phyloP scores from a whole-genome alignment of 1,284 basidiomycete species.

The Heterobasidion annosum region DNA sequence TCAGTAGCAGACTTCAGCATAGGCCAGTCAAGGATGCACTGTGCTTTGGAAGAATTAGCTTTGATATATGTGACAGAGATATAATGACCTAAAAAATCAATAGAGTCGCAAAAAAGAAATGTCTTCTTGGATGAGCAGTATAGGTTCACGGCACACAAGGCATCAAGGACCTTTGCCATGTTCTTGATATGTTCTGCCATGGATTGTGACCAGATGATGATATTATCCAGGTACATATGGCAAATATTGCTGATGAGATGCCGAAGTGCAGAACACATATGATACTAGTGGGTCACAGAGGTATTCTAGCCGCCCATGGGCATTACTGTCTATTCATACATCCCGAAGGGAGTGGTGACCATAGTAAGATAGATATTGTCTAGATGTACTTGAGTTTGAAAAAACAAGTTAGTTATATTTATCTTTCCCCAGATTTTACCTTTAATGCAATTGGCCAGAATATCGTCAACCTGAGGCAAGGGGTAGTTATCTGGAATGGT shows the following conservation, averaged over 20 bases:
- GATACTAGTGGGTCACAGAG: constrained; percentile 25
- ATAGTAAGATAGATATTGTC: constrained; percentile 27
- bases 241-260: constrained; percentile 25
- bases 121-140: constrained; percentile 23
- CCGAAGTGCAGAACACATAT: constrained; percentile 21
- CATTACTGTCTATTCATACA: constrained; percentile 35
- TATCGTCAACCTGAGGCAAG: constrained; percentile 17
- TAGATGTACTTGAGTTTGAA: constrained; percentile 26
- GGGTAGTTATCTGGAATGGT: constrained; percentile 25
- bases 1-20: constrained; percentile 16
- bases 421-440: constrained; percentile 23
- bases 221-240: constrained; percentile 35
- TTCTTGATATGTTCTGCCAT: constrained; percentile 25
- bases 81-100: constrained; percentile 27
- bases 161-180: constrained; percentile 18
- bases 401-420: constrained; percentile 34
- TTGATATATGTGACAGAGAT: constrained; percentile 22
- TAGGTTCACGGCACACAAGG: constrained; percentile 10
- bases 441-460: constrained; percentile 19
- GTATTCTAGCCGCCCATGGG: constrained; percentile 28
- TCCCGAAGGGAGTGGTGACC: constrained; percentile 26
- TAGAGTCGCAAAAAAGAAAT: constrained; percentile 15
- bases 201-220: constrained; percentile 30
- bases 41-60: constrained; percentile 21
- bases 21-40: constrained; percentile 24